Evolutionary conservation across 148 eudicot genomes (phyloP), one percentile per base, ranked within the genome.

Genomic region (Nepenthes mirabilis): DNA sequence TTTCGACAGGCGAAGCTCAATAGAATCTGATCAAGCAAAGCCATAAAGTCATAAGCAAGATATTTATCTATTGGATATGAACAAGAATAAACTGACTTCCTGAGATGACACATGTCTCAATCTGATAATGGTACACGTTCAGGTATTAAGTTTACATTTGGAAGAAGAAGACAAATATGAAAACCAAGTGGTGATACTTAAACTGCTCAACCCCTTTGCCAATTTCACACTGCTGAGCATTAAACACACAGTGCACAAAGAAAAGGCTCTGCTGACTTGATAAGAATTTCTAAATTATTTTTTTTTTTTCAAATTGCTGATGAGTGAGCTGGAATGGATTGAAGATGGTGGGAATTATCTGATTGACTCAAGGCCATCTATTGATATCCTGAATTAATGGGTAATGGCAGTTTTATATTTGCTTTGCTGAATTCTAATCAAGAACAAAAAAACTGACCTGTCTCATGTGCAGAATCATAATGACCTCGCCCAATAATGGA

Each of bases 401-500:
- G 88, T 93, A 65, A 96, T 88, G 74, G 45, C 45, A 40, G 45
- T 40, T 8, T 3, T 8, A 40, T 8, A 40, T 40, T 40, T 40
- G 45, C 45, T 40, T 40, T 40, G 45, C 8, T 40, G 45, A 40
- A 40, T 40, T 40, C 45, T 49, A 12, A 5, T 49, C 52, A n/a
- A 12, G 11, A n/a, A 54, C 68, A 51, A 40, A 4, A 40, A 40
- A 40, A 40, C 74, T 55, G 59, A 88, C 98, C 96, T 70, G 73
- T 60, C 58, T 83, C 82, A 72, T 65, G 74, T 52, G 96, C 88
- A 79, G 91, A 83, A 72, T 80, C 96, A 63, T 88, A 74, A 62
- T 69, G 74, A 36, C 98, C 98, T 74, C 74, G 65, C 57, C 98
- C 83, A 64, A 86, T 74, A 69, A 74, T 75, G 74, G 98, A 84